Conservation (phyloP, 345 rosid genomes). For the Conringia planisiliqua region DNA sequence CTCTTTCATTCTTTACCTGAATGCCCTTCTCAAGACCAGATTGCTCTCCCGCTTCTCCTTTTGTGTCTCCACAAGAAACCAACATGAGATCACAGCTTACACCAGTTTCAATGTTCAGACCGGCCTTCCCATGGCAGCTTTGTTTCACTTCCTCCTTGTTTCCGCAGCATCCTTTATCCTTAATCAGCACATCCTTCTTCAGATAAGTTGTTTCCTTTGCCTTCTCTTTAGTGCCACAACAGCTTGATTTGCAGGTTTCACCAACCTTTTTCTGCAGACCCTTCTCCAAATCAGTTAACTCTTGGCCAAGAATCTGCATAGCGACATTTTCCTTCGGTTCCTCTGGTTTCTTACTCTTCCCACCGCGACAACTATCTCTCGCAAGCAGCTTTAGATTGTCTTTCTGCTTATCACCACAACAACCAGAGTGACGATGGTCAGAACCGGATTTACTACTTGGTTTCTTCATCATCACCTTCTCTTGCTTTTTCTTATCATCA, state of each 20-base stretch:
- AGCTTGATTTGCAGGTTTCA: conserved; percentile 28
- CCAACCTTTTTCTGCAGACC: conserved; percentile 15
- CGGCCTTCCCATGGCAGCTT: conserved; percentile 7
- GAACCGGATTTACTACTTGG: conserved; percentile 5
- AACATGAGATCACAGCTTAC: background rate
- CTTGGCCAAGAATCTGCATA: background rate
- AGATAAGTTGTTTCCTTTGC: conserved; percentile 12
- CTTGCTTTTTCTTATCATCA: conserved; percentile 24
- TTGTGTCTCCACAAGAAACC: background rate
- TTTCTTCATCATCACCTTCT: conserved; percentile 16
- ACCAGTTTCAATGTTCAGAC: background rate
- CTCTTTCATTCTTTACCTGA: background rate
- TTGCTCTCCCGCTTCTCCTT: background rate
- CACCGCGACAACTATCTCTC: conserved; percentile 21
- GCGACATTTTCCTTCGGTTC: background rate
- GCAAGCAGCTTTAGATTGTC: conserved; percentile 14
- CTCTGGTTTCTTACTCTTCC: conserved; percentile 1
- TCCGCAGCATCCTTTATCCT: background rate
- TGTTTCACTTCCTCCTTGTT: conserved; percentile 1
- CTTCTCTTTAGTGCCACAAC: conserved; percentile 21
- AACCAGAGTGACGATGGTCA: conserved; percentile 22
- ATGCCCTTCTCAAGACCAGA: background rate
- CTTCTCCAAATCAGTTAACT: background rate
- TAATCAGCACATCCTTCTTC: background rate
- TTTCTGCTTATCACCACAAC: conserved; percentile 27